Percentiles rank a stretch among this genome's conserved stretches.
phyloP scores from a whole-genome alignment of 1,284 basidiomycete genomes.

The Anthracocystis walkeri region DNA sequence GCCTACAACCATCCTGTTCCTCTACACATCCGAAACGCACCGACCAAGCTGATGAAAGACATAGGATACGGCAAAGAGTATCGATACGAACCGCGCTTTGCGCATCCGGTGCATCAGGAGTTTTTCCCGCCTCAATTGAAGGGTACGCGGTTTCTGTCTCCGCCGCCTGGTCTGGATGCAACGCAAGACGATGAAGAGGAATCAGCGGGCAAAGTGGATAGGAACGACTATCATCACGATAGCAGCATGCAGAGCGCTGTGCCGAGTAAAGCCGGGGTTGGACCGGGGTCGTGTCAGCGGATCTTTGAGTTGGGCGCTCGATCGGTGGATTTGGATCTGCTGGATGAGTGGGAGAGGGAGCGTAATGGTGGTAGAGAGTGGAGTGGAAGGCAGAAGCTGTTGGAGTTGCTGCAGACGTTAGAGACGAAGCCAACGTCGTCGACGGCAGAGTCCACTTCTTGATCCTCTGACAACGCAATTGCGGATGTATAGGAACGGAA shows the following conservation, averaged over 20 bases:
- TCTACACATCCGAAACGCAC: constrained; percentile 84
- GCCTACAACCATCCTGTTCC: constrained; percentile 76
- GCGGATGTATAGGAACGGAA: not conserved
- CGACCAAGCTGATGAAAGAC: constrained; percentile 83
- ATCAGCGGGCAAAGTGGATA: not conserved
- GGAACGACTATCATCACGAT: constrained; percentile 25
- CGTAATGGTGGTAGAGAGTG: constrained; percentile 77
- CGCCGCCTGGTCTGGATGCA: constrained; percentile 69
- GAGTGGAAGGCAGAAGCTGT: constrained; percentile 72
- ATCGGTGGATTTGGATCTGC: constrained; percentile 79
- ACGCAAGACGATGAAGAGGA: not conserved
- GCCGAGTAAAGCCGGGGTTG: constrained; percentile 36
- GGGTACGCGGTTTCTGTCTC: constrained; percentile 73
- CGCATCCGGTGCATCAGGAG: constrained; percentile 73
- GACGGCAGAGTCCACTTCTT: too few species aligned
- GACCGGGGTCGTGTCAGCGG: constrained; percentile 62
- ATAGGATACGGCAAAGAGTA: constrained; percentile 76
- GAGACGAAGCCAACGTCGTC: not conserved
- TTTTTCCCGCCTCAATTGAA: constrained; percentile 72
- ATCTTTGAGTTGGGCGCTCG: constrained; percentile 59
- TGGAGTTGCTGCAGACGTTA: constrained; percentile 13
- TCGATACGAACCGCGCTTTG: constrained; percentile 81
- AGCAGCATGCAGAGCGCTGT: constrained; percentile 21
- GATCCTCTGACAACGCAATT: not conserved
- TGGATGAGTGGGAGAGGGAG: constrained; percentile 79